A percentile compares a stretch with the other conserved stretches of the same genome.
Evolutionary conservation across 2,329 filamentous ascomycete species (phyloP).

Genomic region (Ceratocystis diversiconidia): DNA sequence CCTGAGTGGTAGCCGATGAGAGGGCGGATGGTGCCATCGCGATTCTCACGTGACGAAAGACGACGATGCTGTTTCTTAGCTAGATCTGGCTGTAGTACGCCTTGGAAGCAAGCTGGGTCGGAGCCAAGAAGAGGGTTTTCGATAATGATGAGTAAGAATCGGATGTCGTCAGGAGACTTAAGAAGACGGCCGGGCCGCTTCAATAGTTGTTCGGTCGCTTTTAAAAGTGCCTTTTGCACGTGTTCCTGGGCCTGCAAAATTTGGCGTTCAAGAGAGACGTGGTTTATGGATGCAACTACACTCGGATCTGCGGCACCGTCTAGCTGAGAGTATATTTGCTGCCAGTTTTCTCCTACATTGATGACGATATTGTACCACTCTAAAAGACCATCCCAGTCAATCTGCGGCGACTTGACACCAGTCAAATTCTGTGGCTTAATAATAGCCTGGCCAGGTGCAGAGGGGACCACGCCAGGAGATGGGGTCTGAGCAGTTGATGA

Average conservation of each 20-base stretch:
- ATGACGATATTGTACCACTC: conserved; percentile 63
- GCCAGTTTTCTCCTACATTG: conserved; percentile 55
- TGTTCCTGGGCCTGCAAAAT: conserved; percentile 50
- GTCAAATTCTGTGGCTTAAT: conserved; percentile 22
- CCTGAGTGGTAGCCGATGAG: conserved; percentile 54
- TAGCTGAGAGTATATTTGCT: conserved; percentile 32
- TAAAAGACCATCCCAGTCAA: conserved; percentile 58
- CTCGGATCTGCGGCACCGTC: conserved; percentile 12
- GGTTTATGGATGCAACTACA: conserved; percentile 20
- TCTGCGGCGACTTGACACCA: conserved; percentile 47
- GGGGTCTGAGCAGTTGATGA: background rate
- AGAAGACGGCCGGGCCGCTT: conserved; percentile 64
- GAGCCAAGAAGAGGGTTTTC: conserved; percentile 61
- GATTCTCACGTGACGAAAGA: conserved; percentile 5
- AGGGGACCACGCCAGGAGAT: background rate
- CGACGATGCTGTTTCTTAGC: conserved; percentile 3
- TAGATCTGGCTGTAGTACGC: conserved; percentile 26
- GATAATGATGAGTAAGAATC: conserved; percentile 65
- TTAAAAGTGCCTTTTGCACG: conserved; percentile 55
- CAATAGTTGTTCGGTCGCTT: conserved; percentile 62
- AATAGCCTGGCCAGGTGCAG: background rate
- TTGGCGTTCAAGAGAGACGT: conserved; percentile 34
- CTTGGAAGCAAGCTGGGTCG: conserved; percentile 28
- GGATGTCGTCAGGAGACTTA: conserved; percentile 51
- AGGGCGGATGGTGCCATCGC: conserved; percentile 12